Percentiles rank a stretch among this genome's conserved stretches.
Evolutionary conservation across 306 rosid species (phyloP).

Genomic region (Hylodesmum podocarpum): DNA sequence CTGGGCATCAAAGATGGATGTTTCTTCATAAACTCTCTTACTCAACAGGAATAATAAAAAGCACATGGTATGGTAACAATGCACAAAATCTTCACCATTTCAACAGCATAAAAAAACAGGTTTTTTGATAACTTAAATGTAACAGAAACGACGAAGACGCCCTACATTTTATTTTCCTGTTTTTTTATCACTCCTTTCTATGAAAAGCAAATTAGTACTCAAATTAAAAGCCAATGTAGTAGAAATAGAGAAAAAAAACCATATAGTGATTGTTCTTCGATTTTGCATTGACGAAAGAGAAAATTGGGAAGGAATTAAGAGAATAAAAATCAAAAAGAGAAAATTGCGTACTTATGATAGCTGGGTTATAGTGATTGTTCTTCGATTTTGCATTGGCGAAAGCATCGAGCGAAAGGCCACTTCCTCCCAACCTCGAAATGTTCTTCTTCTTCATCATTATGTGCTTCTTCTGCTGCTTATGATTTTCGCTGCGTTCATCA

Average conservation of each 20-base stretch:
- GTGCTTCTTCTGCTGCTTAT: constrained; percentile 27
- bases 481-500: constrained; percentile 25
- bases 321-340: background rate
- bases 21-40: background rate
- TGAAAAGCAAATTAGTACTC: background rate
- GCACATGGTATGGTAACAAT: background rate
- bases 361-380: constrained; percentile 62
- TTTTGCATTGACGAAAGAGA: constrained; percentile 62
- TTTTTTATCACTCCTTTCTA: background rate
- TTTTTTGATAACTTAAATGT: background rate
- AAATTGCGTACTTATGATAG: constrained; percentile 63
- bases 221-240: background rate
- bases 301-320: background rate
- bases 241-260: background rate
- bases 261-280: constrained; percentile 55
- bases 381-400: constrained; percentile 65
- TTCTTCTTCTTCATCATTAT: constrained; percentile 39
- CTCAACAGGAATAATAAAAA: background rate
- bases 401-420: constrained; percentile 64
- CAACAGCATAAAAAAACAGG: background rate
- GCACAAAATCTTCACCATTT: background rate
- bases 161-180: background rate
- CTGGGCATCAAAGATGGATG: background rate
- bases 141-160: background rate
- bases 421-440: constrained; percentile 52